Evolutionary conservation across 2,329 filamentous ascomycete species (phyloP), one percentile per base, ranked within the genome.

Genomic region (Penicillium fuscoglaucum): DNA sequence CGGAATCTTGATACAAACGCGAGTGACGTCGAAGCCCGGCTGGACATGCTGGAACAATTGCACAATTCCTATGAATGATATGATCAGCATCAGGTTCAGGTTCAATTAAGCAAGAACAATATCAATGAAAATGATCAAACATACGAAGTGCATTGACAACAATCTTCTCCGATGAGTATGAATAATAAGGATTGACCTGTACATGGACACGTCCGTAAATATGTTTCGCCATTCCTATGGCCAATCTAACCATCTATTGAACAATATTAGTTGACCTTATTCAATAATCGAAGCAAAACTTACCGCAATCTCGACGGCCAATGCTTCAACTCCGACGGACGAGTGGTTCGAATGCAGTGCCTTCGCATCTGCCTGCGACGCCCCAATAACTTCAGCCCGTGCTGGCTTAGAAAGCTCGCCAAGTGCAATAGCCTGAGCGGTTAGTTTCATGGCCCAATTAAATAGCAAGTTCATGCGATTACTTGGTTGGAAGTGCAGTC

Each of bases 1-100:
- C 0, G 85, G 83, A 41, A 89, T 82, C 66, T 88, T 88, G 73
- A 88, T 85, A 61, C 83, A 87, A 28, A 88, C 74, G 31, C 84
- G 77, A 9, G 76, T 75, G 3, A 71, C 61, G 55, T 83, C 77
- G 52, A 84, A 78, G 1, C 62, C 61, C 0, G 79, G 77, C 3
- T 77, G 75, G 13, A 84, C 62, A 47, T 74, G 68, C 47, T 74
- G 72, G 67, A 82, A 82, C 33, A 83, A 74, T 6, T 76, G 71
- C 19, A 82, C 69, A 39, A 86, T 80, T 53, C 84, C 83, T 86
- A 44, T 8, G 13, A 1, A 19, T 2, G 5, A 10, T 2, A 40
- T 17, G 5, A 12, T 53, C n/a, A 59, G n/a, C n/a, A 35, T 2
- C 19, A 45, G 39, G 21, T 17, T 17, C 1, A 19, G 21, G 21